These are phyloP conservation scores for Fusarium goolgardi DNA, from an alignment of 2,329 filamentous ascomycete genomes.

Conservation along the genomic window DNA sequence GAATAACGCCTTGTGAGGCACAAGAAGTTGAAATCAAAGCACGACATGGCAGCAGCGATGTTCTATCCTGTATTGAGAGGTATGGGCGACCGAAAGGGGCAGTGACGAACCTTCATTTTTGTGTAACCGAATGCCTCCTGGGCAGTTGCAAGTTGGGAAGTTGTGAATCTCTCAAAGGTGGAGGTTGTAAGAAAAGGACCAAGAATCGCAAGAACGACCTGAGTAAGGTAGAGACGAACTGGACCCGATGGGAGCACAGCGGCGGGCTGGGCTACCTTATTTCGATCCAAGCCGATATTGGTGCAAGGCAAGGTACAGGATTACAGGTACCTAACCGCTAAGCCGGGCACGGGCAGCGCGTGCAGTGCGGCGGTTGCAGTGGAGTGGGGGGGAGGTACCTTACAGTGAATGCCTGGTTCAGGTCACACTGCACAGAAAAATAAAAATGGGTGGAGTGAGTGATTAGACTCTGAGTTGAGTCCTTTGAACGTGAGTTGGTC, in stretches of 20 bases:
- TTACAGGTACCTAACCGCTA: slow-evolving; percentile 29
- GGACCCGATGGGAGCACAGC: slow-evolving; percentile 13
- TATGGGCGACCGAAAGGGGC: slow-evolving; percentile 35
- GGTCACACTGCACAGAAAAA: slow-evolving; percentile 3
- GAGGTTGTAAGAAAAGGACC: slow-evolving; percentile 41
- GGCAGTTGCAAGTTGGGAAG: slow-evolving; percentile 45
- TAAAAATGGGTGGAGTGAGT: neutral
- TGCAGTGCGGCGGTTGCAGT: slow-evolving; percentile 30
- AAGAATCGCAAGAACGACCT: slow-evolving; percentile 27
- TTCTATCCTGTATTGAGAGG: slow-evolving; percentile 5
- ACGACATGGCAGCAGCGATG: slow-evolving; percentile 12
- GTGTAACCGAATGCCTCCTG: slow-evolving; percentile 49
- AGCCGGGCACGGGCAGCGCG: slow-evolving; percentile 26
- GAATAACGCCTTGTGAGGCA: slow-evolving; percentile 21
- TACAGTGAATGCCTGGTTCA: slow-evolving; percentile 32
- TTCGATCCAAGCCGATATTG: slow-evolving; percentile 40
- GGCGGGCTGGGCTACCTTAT: slow-evolving; percentile 40
- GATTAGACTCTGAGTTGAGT: neutral
- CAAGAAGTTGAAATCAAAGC: slow-evolving; percentile 11
- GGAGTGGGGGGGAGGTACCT: slow-evolving; percentile 35
- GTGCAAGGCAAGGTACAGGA: slow-evolving; percentile 16
- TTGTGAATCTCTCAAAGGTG: slow-evolving; percentile 42
- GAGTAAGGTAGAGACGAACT: slow-evolving; percentile 6
- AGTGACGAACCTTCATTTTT: slow-evolving; percentile 54
- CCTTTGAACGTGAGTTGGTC: neutral